These are phyloP conservation scores for Yarrowia sp. DNA, from an alignment of 805 yeast species.

Conservation along the genomic window DNA sequence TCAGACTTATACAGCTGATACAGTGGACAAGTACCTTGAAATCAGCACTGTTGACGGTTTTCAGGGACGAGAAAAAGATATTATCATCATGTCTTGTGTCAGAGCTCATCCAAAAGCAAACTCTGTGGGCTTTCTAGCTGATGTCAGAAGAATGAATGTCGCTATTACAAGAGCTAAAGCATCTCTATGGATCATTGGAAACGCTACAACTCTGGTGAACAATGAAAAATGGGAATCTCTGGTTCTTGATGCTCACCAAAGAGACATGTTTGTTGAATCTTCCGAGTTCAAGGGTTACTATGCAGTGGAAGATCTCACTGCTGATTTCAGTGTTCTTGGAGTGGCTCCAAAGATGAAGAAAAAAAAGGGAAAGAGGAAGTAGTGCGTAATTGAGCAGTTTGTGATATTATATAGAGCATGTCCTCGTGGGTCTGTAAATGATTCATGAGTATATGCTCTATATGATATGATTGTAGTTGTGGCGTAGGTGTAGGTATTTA, in stretches of 20 bases:
- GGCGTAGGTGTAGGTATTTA: too few species aligned
- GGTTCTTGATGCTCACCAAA: not conserved
- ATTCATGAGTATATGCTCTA: not conserved
- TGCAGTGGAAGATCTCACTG: too few species aligned
- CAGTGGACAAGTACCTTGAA: not conserved
- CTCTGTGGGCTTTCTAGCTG: not conserved
- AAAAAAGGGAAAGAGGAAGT: too few species aligned
- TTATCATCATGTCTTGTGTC: conserved; percentile 3
- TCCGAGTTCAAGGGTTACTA: not conserved
- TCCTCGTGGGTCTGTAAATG: not conserved
- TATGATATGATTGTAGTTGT: not conserved
- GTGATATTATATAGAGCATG: not conserved
- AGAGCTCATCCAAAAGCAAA: not conserved
- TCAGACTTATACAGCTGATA: not conserved
- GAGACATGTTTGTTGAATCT: not conserved
- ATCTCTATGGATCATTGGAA: conserved; percentile 3
- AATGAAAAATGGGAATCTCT: not conserved
- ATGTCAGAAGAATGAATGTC: not conserved
- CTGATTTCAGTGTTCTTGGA: too few species aligned
- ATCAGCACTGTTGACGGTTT: not conserved
- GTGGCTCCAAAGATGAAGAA: too few species aligned
- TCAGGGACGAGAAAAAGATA: not conserved
- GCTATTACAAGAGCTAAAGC: not conserved
- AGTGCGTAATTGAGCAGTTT: too few species aligned
- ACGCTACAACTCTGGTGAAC: not conserved